A percentile compares a stretch with the other conserved stretches of the same genome.
Conservation (phyloP, 2,329 filamentous ascomycete species). For the Sclerotinia minor region DNA sequence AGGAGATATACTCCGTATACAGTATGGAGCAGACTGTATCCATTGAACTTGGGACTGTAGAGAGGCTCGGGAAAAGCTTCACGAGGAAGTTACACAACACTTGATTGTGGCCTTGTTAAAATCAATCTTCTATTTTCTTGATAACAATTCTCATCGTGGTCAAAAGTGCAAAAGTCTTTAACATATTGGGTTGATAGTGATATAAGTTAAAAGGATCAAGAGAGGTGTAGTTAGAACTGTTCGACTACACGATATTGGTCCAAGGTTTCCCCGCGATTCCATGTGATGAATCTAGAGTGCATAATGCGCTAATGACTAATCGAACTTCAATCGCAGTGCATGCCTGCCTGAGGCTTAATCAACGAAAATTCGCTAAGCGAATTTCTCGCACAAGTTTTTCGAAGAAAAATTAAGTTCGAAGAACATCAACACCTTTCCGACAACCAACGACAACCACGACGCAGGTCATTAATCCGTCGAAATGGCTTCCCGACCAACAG, state of each 20-base stretch:
- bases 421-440: constrained; percentile 24
- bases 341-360: constrained; percentile 19
- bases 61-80: not conserved
- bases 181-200: not conserved
- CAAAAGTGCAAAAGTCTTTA: not conserved
- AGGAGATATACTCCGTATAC: not conserved
- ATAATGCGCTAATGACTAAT: not conserved
- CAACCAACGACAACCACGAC: constrained; percentile 37
- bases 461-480: constrained; percentile 39
- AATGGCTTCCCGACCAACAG: constrained; percentile 95
- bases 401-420: constrained; percentile 13
- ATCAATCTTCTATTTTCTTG: not conserved
- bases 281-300: not conserved
- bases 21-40: not conserved
- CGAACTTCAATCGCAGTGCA: not conserved
- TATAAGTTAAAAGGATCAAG: not conserved
- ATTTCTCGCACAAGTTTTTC: constrained; percentile 19
- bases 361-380: constrained; percentile 24
- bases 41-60: not conserved
- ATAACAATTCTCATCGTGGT: not conserved
- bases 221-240: no score
- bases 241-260: not conserved
- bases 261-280: not conserved
- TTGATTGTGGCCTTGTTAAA: not conserved
- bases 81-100: not conserved